Evolutionary conservation across 768 basidiomycete genomes (phyloP), one percentile per base, ranked within the genome.

Genomic region (Albatrellus ellisii): DNA sequence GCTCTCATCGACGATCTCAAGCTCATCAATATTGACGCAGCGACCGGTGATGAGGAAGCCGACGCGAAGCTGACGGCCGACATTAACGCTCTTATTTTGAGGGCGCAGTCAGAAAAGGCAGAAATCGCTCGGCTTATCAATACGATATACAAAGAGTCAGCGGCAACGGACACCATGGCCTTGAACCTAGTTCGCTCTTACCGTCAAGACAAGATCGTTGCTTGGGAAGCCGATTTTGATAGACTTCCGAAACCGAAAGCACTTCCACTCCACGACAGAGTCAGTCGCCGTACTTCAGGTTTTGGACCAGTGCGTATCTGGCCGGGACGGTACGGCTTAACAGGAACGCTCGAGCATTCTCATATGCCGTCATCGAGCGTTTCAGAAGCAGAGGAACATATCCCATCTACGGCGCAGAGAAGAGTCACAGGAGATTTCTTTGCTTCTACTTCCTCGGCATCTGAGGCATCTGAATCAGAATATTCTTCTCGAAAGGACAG

Each of bases 151-250:
- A 73, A 73, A 52, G 79, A 88, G 44, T 82, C 89, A 0, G 52
- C 73, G 1, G 75, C 88, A 39, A 83, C 74, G 15, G 90, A 95
- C 55, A 92, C 90, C 0, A 70, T 94, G 32, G 85, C 81, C 27
- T 69, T 92, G 39, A 97, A 91, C 47, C 75, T 75, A 50, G 83
- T 91, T 4, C 78, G 91, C 36, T 77, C 84, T 1, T 79, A 78
- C 46, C 71, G 91, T 35, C 94, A 97, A 62, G 89, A 94, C 52
- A 83, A 82, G 57, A 88, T 94, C 36, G 88, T 94, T 12, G 86
- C 84, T n/a, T 97, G 92, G 87, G 91, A 99, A 59, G 75, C 75
- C 47, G 90, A 97, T 55, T 90, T 94, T 50, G 84, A 89, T 51
- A 75, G 77, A 39, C 68, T 97, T 22, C 81, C 82, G 6, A 86